Evolutionary conservation across 1,284 basidiomycete genomes (phyloP), one percentile per base, ranked within the genome.

Genomic region (Pseudozyma sp.): DNA sequence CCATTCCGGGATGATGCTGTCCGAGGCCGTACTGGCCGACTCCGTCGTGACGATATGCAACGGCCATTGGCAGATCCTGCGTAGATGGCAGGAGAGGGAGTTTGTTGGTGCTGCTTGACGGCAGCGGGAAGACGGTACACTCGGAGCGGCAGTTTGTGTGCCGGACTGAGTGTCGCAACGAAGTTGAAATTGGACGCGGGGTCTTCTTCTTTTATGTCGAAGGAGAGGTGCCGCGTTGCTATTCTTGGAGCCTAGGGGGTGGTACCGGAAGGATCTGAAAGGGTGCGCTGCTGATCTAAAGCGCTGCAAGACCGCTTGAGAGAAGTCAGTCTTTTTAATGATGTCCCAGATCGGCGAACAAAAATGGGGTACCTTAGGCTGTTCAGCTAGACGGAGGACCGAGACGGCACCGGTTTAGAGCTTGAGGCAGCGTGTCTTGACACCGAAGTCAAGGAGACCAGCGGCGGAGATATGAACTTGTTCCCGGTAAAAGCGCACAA

Each of bases 51-150:
- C 66, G 70, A 37, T 68, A 53, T 54, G 54, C 70, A 24, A 73
- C 70, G 54, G 67, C 70, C 70, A 73, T 73, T 65, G 61, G 57
- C 54, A 68, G 54, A 47, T 63, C 55, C 53, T 67, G 58, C 64
- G 44, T 29, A 30, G 37, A 16, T 8, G 43, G 58, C 58, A 57
- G 62, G 62, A 60, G 51, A 31, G 54, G 16, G 31, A 34, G 29
- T 11, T 37, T 37, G 50, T 13, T 10, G 16, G 48, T 37, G 44
- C 57, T 50, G 40, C 24, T 24, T 40, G 42, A 31, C 30, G 35
- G 59, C 39, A 47, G 24, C 33, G 13, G 40, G n/a, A 42, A n/a
- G 31, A 19, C 24, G 9, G 42, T 33, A 46, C 33, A 48, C 14
- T 30, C 37, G 57, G 17, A 34, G 37, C 29, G 13, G 34, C 16